Base-by-base conservation (phyloP, 768 basidiomycete genomes). In the Mycena venus region DNA sequence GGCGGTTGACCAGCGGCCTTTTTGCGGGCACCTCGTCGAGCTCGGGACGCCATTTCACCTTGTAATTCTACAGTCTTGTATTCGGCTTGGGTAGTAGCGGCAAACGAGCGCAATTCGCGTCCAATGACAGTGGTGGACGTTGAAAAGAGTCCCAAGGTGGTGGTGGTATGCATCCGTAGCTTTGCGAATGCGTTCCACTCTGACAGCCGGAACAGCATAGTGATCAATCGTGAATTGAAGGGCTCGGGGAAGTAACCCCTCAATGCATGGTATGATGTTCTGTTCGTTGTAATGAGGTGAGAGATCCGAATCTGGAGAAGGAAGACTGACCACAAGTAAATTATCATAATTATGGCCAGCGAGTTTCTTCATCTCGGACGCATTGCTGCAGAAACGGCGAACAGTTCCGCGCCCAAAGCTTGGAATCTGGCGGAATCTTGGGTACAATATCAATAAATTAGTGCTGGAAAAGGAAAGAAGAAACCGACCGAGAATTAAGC, bases 231-330 rank as follows among this genome's bases (percentile, higher is more conserved):
- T n/a, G n/a, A n/a, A n/a, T n/a, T n/a, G n/a, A n/a, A n/a, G n/a
- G 31, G 40, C 4, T 72, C 51, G 0, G 77, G 80, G 2, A 42
- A n/a, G 34, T 84, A 85, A 75, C 3, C 80, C 82, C 9, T 84
- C 79, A 14, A 84, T 79, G 0, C 70, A 78, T 0, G 84, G 85
- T 2, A 85, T 78, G 2, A 79, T 74, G 63, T 79, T 81, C 83
- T 83, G 23, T n/a, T n/a, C n/a, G n/a, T n/a, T n/a, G n/a, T n/a
- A n/a, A n/a, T n/a, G n/a, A n/a, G n/a, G n/a, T n/a, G n/a, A n/a
- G n/a, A n/a, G n/a, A n/a, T n/a, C n/a, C n/a, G n/a, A n/a, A n/a
- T n/a, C n/a, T n/a, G n/a, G n/a, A n/a, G n/a, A n/a, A n/a, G n/a
- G n/a, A n/a, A n/a, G n/a, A n/a, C n/a, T n/a, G n/a, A n/a, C n/a